A percentile compares a stretch with the other conserved stretches of the same genome.
These are phyloP conservation scores for Tetrapisispora taiwanensis DNA, from an alignment of 805 yeast species.

Conservation along the genomic window DNA sequence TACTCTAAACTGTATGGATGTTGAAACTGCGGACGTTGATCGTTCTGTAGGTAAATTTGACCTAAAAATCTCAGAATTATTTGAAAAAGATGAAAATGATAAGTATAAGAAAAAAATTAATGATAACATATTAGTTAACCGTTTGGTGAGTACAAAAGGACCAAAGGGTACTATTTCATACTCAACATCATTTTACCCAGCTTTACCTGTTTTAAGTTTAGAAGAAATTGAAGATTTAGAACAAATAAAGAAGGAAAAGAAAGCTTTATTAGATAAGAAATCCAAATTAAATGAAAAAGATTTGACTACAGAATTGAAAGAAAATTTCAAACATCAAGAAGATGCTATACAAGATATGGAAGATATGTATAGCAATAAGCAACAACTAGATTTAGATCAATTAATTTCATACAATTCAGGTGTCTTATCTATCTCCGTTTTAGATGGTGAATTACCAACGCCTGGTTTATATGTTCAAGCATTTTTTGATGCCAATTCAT, in stretches of 20 bases:
- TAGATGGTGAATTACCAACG: conserved; percentile 46
- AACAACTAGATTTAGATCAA: conserved; percentile 48
- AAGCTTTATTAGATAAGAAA: conserved; percentile 28
- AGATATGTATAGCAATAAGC: conserved; percentile 32
- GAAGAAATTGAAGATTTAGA: conserved; percentile 57
- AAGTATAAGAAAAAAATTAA: conserved; percentile 49
- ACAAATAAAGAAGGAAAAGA: conserved; percentile 32
- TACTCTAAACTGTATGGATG: conserved; percentile 87
- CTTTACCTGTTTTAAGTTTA: conserved; percentile 66
- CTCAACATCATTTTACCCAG: conserved; percentile 73
- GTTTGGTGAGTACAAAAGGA: conserved; percentile 65
- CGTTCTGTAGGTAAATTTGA: conserved; percentile 80
- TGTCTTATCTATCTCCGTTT: conserved; percentile 57
- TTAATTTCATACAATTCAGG: conserved; percentile 58
- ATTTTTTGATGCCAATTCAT: conserved; percentile 66
- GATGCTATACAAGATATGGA: conserved; percentile 29
- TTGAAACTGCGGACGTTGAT: conserved; percentile 67
- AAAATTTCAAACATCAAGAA: conserved; percentile 24
- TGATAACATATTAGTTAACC: conserved; percentile 46
- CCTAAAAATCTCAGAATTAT: conserved; percentile 54
- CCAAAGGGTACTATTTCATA: conserved; percentile 74
- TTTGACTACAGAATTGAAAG: conserved; percentile 21
- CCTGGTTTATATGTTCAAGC: conserved; percentile 60
- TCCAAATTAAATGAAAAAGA: conserved; percentile 29
- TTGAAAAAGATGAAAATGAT: conserved; percentile 54